Conservation (phyloP, 1,139 yeast species). For the Debaryomyces nepalensis region DNA sequence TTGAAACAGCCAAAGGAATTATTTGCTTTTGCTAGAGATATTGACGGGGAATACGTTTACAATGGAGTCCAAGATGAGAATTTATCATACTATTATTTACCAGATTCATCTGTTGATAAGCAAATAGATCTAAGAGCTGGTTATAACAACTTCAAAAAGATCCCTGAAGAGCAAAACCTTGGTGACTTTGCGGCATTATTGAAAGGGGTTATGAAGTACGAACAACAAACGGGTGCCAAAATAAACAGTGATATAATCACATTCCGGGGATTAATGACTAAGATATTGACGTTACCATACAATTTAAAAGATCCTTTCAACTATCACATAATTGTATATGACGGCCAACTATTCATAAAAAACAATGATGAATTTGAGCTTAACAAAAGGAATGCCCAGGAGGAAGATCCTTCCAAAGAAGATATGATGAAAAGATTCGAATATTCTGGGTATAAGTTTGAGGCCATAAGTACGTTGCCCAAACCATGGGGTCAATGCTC, state of each 20-base stretch:
- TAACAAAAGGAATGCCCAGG: conserved; percentile 28
- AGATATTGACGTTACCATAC: conserved; percentile 65
- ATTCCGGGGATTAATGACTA: conserved; percentile 82
- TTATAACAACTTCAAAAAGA: conserved; percentile 55
- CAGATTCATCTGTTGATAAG: conserved; percentile 63
- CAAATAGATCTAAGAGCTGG: conserved; percentile 69
- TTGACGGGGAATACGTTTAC: conserved; percentile 47
- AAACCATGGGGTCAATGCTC: conserved; percentile 75
- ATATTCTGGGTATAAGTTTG: conserved; percentile 85
- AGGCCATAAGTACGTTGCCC: conserved; percentile 72
- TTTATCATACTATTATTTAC: conserved; percentile 74
- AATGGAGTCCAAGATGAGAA: conserved; percentile 46
- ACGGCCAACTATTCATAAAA: conserved; percentile 86
- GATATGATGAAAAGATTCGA: conserved; percentile 48
- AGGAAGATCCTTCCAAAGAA: conserved; percentile 36
- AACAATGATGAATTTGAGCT: conserved; percentile 52
- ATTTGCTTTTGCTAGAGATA: conserved; percentile 59
- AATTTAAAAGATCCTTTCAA: conserved; percentile 60
- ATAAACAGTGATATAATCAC: conserved; percentile 71
- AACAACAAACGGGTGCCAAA: conserved; percentile 50
- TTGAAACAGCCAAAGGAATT: conserved; percentile 79
- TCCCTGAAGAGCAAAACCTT: conserved; percentile 55
- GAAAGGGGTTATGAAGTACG: conserved; percentile 58
- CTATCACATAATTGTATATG: conserved; percentile 65
- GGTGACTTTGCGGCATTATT: conserved; percentile 66